Evolutionary conservation across 495 filamentous ascomycete species (phyloP).

Genomic region (Penicillium crystallinum): DNA sequence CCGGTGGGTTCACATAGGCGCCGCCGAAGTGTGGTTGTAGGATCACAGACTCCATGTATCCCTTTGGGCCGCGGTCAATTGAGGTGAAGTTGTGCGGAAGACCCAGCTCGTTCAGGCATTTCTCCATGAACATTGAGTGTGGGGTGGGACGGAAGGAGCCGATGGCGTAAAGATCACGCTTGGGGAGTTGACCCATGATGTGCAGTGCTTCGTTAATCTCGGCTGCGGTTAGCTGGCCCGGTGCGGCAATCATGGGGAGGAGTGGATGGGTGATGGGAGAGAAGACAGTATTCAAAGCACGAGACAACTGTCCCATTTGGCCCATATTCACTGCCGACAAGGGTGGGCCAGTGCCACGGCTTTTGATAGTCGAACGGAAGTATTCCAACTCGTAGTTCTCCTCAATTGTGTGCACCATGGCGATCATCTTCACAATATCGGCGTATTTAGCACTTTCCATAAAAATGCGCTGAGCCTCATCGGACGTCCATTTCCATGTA

Average conservation of each 20-base stretch:
- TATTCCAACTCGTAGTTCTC: slow-evolving; percentile 86
- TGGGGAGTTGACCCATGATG: slow-evolving; percentile 73
- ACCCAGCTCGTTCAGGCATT: slow-evolving; percentile 81
- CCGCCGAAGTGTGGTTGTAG: slow-evolving; percentile 70
- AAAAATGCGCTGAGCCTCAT: slow-evolving; percentile 63
- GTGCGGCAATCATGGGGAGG: slow-evolving; percentile 76
- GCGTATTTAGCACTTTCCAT: slow-evolving; percentile 64
- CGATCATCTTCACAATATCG: slow-evolving; percentile 86
- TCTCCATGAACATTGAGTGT: slow-evolving; percentile 79
- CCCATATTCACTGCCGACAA: slow-evolving; percentile 86
- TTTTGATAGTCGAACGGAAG: slow-evolving; percentile 72
- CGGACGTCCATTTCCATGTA: slow-evolving; percentile 73
- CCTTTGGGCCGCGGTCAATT: slow-evolving; percentile 64
- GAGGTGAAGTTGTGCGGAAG: slow-evolving; percentile 74
- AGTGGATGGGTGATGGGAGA: slow-evolving; percentile 82
- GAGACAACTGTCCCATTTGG: slow-evolving; percentile 72
- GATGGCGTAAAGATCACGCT: slow-evolving; percentile 73
- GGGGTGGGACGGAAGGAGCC: slow-evolving; percentile 65
- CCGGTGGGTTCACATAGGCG: slow-evolving; percentile 68
- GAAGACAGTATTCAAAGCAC: slow-evolving; percentile 76
- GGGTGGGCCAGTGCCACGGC: slow-evolving; percentile 58
- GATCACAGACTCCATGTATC: slow-evolving; percentile 60
- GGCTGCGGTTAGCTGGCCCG: slow-evolving; percentile 75
- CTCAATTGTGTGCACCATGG: slow-evolving; percentile 68
- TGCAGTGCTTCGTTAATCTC: slow-evolving; percentile 76